Conservation (phyloP, 192 early-diverging fungal species). For the Phlyctochytrium arcticum region DNA sequence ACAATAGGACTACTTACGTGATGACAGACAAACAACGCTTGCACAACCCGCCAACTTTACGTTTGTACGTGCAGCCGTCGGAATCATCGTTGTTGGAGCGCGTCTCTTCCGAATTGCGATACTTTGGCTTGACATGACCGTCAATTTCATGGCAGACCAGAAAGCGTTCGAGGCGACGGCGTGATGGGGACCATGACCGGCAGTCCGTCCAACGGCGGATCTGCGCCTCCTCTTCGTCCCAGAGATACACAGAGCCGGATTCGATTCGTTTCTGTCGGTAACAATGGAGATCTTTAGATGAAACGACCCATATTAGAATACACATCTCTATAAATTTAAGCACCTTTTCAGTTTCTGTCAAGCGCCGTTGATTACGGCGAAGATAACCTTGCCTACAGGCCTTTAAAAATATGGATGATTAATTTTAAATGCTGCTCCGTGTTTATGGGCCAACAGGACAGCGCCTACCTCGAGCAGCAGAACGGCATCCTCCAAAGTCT, state of each 20-base stretch:
- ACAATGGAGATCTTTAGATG: not conserved
- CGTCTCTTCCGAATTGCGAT: not conserved
- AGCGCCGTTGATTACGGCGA: conserved; percentile 1
- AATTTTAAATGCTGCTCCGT: not conserved
- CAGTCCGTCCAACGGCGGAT: conserved; percentile 17
- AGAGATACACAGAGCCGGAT: conserved; percentile 10
- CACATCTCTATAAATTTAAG: not conserved
- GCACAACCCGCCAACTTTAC: conserved; percentile 2
- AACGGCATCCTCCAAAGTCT: conserved; percentile 16
- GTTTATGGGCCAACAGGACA: not conserved
- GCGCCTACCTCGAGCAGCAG: conserved; percentile 12
- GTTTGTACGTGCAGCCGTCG: not conserved
- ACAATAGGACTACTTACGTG: no score
- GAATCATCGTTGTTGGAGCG: not conserved
- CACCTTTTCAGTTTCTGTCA: conserved; percentile 21
- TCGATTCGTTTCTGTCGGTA: not conserved
- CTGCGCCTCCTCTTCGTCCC: conserved; percentile 21
- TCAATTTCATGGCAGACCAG: conserved; percentile 13
- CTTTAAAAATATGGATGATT: not conserved
- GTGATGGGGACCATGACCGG: conserved; percentile 12
- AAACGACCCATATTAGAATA: not conserved
- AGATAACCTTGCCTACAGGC: conserved; percentile 15
- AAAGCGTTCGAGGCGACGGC: conserved; percentile 14
- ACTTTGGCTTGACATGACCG: not conserved
- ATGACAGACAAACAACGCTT: conserved; percentile 16